phyloP scores from a whole-genome alignment of 2,329 filamentous ascomycete genomes.

The Tolypocladium album region DNA sequence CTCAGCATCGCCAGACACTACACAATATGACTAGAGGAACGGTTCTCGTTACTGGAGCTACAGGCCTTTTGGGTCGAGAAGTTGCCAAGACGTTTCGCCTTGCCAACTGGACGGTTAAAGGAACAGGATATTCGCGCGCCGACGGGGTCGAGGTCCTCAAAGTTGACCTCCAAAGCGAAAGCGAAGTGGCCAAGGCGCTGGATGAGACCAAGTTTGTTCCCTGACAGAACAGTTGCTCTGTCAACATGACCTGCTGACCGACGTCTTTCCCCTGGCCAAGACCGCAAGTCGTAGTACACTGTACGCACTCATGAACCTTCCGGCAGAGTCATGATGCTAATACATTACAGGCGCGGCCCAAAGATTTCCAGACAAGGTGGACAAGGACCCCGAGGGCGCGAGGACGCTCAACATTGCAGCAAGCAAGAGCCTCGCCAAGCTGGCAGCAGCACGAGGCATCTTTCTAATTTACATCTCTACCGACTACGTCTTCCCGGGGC shows the following conservation, averaged over 20 bases:
- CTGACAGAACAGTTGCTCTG: neutral
- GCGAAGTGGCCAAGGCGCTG: slow-evolving; percentile 38
- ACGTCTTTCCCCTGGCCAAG: slow-evolving; percentile 26
- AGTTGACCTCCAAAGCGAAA: slow-evolving; percentile 37
- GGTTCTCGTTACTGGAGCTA: slow-evolving; percentile 73
- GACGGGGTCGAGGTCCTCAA: slow-evolving; percentile 57
- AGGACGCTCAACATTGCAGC: slow-evolving; percentile 64
- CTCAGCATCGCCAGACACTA: neutral
- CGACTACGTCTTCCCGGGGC: slow-evolving; percentile 70
- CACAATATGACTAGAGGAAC: slow-evolving; percentile 23
- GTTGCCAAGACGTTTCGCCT: slow-evolving; percentile 61
- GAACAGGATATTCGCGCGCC: slow-evolving; percentile 64
- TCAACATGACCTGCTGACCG: neutral
- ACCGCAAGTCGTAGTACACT: slow-evolving; percentile 71
- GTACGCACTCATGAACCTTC: slow-evolving; percentile 32
- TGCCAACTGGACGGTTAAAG: slow-evolving; percentile 53
- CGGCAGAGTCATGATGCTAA: neutral
- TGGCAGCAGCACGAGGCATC: slow-evolving; percentile 50
- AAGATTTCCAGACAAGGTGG: slow-evolving; percentile 77
- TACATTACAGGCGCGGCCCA: slow-evolving; percentile 62
- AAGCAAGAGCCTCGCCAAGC: slow-evolving; percentile 52
- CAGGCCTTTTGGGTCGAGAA: slow-evolving; percentile 72
- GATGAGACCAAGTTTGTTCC: slow-evolving; percentile 42
- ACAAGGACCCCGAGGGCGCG: slow-evolving; percentile 66
- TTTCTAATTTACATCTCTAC: slow-evolving; percentile 72